Conservation (phyloP, 2,329 filamentous ascomycete species). For the Pseudophaeomoniella oleicola region DNA sequence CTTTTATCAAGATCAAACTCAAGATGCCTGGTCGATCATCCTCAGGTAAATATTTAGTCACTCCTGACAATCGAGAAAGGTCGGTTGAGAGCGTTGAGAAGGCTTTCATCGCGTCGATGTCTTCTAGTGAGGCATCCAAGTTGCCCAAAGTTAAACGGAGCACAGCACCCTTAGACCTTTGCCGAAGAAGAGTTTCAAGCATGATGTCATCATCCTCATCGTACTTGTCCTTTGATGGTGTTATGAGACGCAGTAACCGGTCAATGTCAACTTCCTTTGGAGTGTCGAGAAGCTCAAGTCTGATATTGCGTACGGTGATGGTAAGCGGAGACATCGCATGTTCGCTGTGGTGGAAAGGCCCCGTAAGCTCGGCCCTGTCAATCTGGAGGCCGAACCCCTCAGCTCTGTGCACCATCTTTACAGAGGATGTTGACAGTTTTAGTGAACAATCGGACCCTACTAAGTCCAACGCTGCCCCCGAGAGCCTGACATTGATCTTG, state of each 20-base stretch:
- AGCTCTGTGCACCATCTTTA: conserved; percentile 66
- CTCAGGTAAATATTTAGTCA: conserved; percentile 88
- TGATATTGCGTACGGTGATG: conserved; percentile 49
- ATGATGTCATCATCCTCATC: conserved; percentile 86
- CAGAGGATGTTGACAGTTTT: conserved; percentile 59
- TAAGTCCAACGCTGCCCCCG: conserved; percentile 62
- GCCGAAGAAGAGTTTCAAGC: conserved; percentile 76
- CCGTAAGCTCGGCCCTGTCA: conserved; percentile 58
- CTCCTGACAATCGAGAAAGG: conserved; percentile 64
- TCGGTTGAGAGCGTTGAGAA: conserved; percentile 64
- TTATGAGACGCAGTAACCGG: conserved; percentile 69
- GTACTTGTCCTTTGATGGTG: conserved; percentile 81
- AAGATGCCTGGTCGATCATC: conserved; percentile 85
- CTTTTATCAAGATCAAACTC: conserved; percentile 53
- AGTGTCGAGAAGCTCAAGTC: conserved; percentile 55
- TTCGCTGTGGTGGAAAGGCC: conserved; percentile 33
- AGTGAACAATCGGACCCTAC: conserved; percentile 64
- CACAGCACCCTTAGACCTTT: conserved; percentile 74
- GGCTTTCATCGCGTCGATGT: conserved; percentile 49
- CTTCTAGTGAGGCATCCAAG: conserved; percentile 47
- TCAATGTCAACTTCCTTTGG: conserved; percentile 73
- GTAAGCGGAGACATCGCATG: conserved; percentile 45
- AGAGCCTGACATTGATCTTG: conserved; percentile 65
- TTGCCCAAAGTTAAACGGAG: conserved; percentile 55
- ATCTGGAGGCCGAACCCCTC: conserved; percentile 60